phyloP scores from a whole-genome alignment of 23 red algal species.

The Chondrus crispus region DNA sequence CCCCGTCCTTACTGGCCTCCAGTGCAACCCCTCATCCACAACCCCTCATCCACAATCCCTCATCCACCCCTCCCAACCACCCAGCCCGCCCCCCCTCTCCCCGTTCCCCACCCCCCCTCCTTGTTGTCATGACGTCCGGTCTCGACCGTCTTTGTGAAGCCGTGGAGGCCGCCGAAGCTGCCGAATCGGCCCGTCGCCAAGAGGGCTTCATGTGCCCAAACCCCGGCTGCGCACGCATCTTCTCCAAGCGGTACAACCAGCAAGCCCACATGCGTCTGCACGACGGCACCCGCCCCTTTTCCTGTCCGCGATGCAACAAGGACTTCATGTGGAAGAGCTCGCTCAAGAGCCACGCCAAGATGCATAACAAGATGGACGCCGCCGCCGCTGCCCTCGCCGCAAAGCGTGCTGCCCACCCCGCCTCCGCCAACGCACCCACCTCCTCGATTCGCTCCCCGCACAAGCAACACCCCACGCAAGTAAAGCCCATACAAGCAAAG shows the following conservation, averaged over 20 bases:
- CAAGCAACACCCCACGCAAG: too few species aligned
- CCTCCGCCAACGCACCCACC: background rate
- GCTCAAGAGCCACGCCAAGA: constrained; percentile 55
- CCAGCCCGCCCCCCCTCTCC: background rate
- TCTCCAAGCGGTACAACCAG: constrained; percentile 80
- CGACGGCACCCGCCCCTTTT: constrained; percentile 69
- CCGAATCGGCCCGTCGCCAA: background rate
- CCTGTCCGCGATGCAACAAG: constrained; percentile 40
- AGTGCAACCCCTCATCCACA: background rate
- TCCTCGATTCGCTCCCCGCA: too few species aligned
- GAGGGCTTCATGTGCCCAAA: constrained; percentile 61
- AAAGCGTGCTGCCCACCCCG: background rate
- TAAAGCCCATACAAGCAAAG: too few species aligned
- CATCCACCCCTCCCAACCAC: too few species aligned
- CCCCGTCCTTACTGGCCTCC: too few species aligned
- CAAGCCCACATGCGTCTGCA: constrained; percentile 77
- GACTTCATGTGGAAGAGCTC: constrained; percentile 68
- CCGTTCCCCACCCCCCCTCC: background rate
- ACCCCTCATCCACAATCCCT: background rate
- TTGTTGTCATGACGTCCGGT: background rate
- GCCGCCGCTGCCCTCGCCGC: background rate
- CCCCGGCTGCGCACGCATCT: constrained; percentile 58
- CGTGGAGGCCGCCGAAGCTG: constrained; percentile 31
- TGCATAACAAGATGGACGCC: constrained; percentile 50
- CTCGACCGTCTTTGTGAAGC: constrained; percentile 21